These are phyloP conservation scores for Sporisorium scitamineum DNA, from an alignment of 1,284 basidiomycete genomes.

Conservation along the genomic window DNA sequence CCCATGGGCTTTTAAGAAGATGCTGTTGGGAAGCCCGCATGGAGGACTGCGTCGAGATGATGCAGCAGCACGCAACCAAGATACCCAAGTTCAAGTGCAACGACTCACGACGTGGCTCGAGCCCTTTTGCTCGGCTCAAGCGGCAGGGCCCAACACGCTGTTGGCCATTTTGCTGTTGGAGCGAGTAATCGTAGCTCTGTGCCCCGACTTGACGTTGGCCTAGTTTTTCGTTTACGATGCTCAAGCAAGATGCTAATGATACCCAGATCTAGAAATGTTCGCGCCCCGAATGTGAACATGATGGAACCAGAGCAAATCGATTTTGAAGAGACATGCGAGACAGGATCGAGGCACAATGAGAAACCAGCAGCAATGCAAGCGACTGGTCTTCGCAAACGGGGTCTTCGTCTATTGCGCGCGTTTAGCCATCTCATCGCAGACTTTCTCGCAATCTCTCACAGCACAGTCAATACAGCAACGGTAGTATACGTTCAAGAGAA, in stretches of 20 bases:
- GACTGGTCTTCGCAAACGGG: no score
- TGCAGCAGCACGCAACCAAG: conserved; percentile 2
- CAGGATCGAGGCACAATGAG: no score
- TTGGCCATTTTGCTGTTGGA: conserved; percentile 49
- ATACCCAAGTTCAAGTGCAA: conserved; percentile 27
- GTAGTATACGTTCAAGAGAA: no score
- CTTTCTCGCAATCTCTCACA: no score
- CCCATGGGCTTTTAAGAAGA: conserved; percentile 16
- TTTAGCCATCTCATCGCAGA: no score
- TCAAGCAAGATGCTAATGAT: neutral
- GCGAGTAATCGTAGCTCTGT: conserved; percentile 36
- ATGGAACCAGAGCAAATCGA: no score
- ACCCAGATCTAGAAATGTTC: neutral
- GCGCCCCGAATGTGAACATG: no score
- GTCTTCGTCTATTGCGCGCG: no score
- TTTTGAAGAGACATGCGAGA: no score
- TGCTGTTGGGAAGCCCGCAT: conserved; percentile 29
- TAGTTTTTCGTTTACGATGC: conserved; percentile 4
- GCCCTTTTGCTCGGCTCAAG: conserved; percentile 50
- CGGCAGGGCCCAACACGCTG: conserved; percentile 48
- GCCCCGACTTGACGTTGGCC: conserved; percentile 33
- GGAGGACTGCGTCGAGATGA: conserved; percentile 11
- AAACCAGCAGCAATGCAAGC: no score
- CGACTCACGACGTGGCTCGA: conserved; percentile 37
- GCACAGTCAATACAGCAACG: no score